Evolutionary conservation across 2,329 filamentous ascomycete species (phyloP), one percentile per base, ranked within the genome.

Genomic region (Diplodia mutila): DNA sequence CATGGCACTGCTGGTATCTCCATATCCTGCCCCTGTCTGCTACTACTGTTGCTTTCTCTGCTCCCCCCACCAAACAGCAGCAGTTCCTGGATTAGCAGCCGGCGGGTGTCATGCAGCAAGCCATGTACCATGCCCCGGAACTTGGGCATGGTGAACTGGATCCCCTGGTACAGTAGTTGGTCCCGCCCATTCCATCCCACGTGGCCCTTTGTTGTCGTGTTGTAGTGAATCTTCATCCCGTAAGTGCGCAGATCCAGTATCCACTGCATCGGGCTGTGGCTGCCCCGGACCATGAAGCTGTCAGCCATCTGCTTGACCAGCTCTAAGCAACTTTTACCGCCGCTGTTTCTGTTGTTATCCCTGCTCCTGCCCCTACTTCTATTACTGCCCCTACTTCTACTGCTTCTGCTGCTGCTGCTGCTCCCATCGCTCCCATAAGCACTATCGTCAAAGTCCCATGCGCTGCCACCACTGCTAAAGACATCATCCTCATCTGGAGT

Each of bases 241-340:
- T 29, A 29, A 29, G 27, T 29, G 27, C 27, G 27, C 27, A 29
- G 27, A 29, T 29, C 27, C 6, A 29, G 27, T 29, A 29, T 29
- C 27, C 6, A 29, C 27, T 29, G 6, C 6, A 29, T 29, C 27
- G 27, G 27, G 27, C 27, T 29, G 6, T 29, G 6, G 27, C 27
- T 29, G 6, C 27, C 27, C 27, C 6, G 6, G 27, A 29, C 27
- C 6, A 29, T 29, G 6, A 29, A 29, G 27, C 27, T 29, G 6
- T 29, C 27, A 6, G 27, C 27, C 6, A 29, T 29, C 27, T 29
- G 27, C 27, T 70, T 55, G 9, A 72, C 67, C 14, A 69, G 68
- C 67, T 71, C 46, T 21, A 73, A 71, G 69, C 65, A 72, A 25
- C 65, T 66, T 37, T 61, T 37, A 14, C 14, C 14, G 34, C 12